Evolutionary conservation across 1,139 yeast species (phyloP).

Genomic region (Diutina catenulata): DNA sequence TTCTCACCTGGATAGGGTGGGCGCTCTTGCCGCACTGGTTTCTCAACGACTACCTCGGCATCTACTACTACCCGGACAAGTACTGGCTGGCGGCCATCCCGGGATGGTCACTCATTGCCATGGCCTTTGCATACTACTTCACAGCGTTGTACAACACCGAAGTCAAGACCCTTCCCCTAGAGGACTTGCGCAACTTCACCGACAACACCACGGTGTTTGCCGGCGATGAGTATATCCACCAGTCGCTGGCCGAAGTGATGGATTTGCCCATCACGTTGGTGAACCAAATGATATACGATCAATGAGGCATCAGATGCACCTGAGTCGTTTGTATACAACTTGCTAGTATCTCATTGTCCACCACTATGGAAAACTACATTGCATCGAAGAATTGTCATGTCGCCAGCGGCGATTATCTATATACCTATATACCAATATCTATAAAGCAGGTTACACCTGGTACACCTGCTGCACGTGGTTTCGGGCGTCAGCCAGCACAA

Average conservation of each 20-base stretch:
- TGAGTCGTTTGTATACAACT: no score
- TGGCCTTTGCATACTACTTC: conserved; percentile 63
- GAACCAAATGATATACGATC: conserved; percentile 50
- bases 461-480: background rate
- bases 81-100: conserved; percentile 86
- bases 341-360: no score
- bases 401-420: no score
- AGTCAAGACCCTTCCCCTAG: conserved; percentile 46
- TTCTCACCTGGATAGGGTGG: conserved; percentile 55
- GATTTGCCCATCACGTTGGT: conserved; percentile 70
- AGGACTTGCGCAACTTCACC: conserved; percentile 50
- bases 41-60: conserved; percentile 36
- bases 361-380: no score
- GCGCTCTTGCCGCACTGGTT: conserved; percentile 48
- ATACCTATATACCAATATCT: no score
- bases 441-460: no score
- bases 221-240: conserved; percentile 27
- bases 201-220: conserved; percentile 56
- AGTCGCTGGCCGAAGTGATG: conserved; percentile 71
- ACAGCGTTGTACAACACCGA: conserved; percentile 67
- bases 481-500: conserved; percentile 3
- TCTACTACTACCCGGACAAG: conserved; percentile 69
- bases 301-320: no score
- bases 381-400: no score
- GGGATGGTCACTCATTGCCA: conserved; percentile 50